These are phyloP conservation scores for Trichosanthes cucumerina DNA, from an alignment of 306 rosid species.

Conservation along the genomic window DNA sequence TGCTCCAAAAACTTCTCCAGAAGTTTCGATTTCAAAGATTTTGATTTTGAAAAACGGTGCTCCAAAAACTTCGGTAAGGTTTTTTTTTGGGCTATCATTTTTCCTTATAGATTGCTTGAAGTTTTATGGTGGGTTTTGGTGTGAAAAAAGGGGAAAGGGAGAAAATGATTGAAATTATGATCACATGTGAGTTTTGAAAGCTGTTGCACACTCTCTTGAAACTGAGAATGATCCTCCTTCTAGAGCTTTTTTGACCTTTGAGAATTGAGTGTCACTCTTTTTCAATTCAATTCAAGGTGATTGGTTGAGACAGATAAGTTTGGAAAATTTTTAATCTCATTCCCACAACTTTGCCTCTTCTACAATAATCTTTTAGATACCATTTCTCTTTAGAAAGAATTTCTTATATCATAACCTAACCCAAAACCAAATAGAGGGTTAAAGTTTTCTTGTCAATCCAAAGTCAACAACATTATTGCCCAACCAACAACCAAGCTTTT, in stretches of 20 bases:
- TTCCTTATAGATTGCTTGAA: not conserved
- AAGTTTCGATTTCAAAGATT: too few relatives aligned
- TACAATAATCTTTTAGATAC: not conserved
- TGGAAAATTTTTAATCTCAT: not conserved
- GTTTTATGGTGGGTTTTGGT: not conserved
- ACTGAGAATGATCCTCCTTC: not conserved
- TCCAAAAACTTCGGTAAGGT: too few relatives aligned
- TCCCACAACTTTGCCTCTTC: not conserved
- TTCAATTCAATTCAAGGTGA: not conserved
- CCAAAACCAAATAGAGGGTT: not conserved
- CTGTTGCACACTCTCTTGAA: slow-evolving; percentile 1
- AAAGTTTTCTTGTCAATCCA: not conserved
- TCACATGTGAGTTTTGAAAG: slow-evolving; percentile 8
- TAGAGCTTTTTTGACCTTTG: slow-evolving; percentile 8
- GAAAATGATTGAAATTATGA: not conserved
- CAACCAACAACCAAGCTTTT: slow-evolving; percentile 3
- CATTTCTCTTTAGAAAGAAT: not conserved
- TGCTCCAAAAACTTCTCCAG: too few relatives aligned
- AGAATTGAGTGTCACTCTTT: not conserved
- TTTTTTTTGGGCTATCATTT: not conserved
- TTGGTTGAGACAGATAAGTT: not conserved
- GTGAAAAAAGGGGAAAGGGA: slow-evolving; percentile 1
- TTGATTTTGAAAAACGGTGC: too few relatives aligned
- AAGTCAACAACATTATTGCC: not conserved
- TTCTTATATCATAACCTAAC: not conserved